phyloP scores from a whole-genome alignment of 2,329 filamentous ascomycete genomes.

The Trichoderma koningii region DNA sequence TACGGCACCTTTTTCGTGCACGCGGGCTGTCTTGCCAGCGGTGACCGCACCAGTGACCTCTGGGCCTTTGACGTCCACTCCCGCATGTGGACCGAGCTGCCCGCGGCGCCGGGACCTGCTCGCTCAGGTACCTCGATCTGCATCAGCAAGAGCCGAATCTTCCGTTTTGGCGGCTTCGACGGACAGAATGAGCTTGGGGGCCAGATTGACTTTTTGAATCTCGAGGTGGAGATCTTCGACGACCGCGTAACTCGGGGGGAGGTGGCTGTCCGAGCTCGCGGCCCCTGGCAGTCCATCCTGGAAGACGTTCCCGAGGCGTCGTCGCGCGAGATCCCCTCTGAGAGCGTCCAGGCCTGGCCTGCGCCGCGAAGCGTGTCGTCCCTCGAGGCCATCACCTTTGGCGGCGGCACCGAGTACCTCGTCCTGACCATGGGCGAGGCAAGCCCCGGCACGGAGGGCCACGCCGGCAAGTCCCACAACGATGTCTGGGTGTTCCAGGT shows the following conservation, averaged over 20 bases:
- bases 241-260: constrained; percentile 53
- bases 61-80: constrained; percentile 74
- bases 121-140: constrained; percentile 70
- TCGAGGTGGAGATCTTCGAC: constrained; percentile 58
- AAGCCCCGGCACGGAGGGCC: constrained; percentile 50
- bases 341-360: constrained; percentile 49
- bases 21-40: constrained; percentile 68
- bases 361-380: constrained; percentile 55
- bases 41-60: constrained; percentile 64
- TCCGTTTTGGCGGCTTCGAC: constrained; percentile 80
- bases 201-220: constrained; percentile 65
- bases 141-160: constrained; percentile 64
- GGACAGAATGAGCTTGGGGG: constrained; percentile 70
- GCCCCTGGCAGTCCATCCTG: constrained; percentile 57
- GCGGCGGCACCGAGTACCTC: constrained; percentile 63
- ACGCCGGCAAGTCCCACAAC: constrained; percentile 57
- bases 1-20: constrained; percentile 74
- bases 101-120: constrained; percentile 65
- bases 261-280: constrained; percentile 52
- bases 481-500: constrained; percentile 68
- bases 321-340: constrained; percentile 41
- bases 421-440: constrained; percentile 63
- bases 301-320: constrained; percentile 41
- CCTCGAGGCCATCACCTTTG: constrained; percentile 58
- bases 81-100: constrained; percentile 67